Conservation (phyloP, 176 grass and related monocot genomes). For the Pontederia crassipes region DNA sequence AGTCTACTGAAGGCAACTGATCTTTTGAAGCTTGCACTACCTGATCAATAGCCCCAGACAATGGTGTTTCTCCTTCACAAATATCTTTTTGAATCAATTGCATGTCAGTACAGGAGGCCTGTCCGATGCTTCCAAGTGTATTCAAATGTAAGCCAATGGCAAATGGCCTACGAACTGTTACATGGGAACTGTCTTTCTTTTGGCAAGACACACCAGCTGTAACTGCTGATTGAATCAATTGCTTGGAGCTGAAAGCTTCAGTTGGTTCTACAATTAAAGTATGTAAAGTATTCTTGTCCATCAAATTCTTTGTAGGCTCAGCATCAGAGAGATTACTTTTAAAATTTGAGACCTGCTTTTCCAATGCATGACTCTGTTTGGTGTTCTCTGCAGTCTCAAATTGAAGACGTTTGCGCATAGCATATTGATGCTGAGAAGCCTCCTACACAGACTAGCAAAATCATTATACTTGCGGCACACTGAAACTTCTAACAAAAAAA, state of each 20-base stretch:
- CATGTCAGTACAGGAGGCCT: neutral
- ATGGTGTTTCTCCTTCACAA: neutral
- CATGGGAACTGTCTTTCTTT: conserved; percentile 4
- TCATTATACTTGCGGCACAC: neutral
- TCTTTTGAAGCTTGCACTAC: neutral
- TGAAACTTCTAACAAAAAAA: neutral
- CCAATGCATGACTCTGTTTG: neutral
- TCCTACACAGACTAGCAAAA: conserved; percentile 16
- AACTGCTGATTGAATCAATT: neutral
- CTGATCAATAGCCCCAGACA: conserved; percentile 1
- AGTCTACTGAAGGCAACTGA: neutral
- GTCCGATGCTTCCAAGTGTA: conserved; percentile 15
- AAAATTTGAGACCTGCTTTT: neutral
- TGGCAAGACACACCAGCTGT: neutral
- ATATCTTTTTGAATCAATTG: conserved; percentile 2
- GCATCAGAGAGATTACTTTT: neutral
- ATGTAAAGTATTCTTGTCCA: conserved; percentile 1
- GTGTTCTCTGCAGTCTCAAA: conserved; percentile 19
- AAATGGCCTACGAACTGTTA: conserved; percentile 14
- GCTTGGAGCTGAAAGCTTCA: too few species aligned
- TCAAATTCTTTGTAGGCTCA: conserved; percentile 1
- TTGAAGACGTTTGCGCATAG: conserved; percentile 23
- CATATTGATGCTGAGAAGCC: conserved; percentile 14
- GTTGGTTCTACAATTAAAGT: neutral
- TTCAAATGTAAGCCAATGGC: conserved; percentile 26